Base-by-base conservation (phyloP, 2,329 filamentous ascomycete genomes). In the Apiospora phragmitis region DNA sequence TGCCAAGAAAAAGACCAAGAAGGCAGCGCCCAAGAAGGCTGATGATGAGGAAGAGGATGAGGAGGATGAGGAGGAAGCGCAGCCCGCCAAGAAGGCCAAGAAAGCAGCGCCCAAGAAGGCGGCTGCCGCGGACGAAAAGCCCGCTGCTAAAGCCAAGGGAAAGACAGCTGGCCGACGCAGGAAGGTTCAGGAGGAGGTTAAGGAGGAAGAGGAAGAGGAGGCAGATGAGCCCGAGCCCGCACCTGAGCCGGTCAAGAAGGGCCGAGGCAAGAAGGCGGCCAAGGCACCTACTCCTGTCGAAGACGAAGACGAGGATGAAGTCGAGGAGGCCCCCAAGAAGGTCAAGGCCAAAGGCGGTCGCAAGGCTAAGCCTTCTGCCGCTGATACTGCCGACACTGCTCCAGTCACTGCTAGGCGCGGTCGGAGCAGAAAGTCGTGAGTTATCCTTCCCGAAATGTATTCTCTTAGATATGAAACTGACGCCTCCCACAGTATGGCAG, bases 81-180 rank as follows among this genome's bases (percentile, higher is more conserved):
- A 80, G 47, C 79, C 79, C 42, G 79, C 80, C n/a, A 80, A 81
- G 72, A 83, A 83, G 73, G 72, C 77, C 21, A 80, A 79, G 72
- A 77, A 79, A 69, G 74, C 75, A 41, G 74, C 77, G 65, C 72
- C 62, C 12, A 79, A 80, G 76, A 79, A 80, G 76, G 77, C n/a
- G 74, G 76, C 32, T 24, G 72, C 76, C 1, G 73, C 73, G 0
- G 72, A 73, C 0, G 73, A 76, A 32, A 74, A 76, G 49, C 71
- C 74, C 6, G 73, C 74, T 45, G 68, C 70, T 26, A 76, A 76
- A 49, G 67, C 65, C 75, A 74, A 74, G 74, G 74, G 72, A 73
- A 79, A 70, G 75, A 72, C 74, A 45, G 55, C 51, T 29, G 45
- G 41, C 59, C 69, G 71, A 59, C 68, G 67, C 65, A 82, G 81